Conservation (phyloP, 176 grass and related monocot genomes). For the Rhynchospora tenuis region DNA sequence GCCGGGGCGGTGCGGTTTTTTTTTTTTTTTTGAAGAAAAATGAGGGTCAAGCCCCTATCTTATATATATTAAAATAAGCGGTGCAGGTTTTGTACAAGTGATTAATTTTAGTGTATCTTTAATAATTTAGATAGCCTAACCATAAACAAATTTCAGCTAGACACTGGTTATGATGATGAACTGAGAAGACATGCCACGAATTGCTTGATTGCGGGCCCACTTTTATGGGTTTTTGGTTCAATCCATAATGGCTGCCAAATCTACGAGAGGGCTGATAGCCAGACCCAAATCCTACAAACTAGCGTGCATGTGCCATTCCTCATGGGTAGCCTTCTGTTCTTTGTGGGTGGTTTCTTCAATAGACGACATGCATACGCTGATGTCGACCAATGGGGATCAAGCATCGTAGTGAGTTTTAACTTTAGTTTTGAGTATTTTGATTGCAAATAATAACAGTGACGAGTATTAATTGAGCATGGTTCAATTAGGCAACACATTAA, state of each 20-base stretch:
- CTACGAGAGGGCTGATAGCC: constrained; percentile 69
- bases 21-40: too few species aligned
- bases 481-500: too few species aligned
- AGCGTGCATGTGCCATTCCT: constrained; percentile 61
- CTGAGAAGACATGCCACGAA: constrained; percentile 29
- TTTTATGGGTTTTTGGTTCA: constrained; percentile 56
- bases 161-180: background rate
- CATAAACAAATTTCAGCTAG: constrained; percentile 12
- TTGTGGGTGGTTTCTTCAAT: constrained; percentile 44
- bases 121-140: background rate
- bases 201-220: constrained; percentile 47
- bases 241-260: constrained; percentile 67
- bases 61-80: too few species aligned
- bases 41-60: too few species aligned
- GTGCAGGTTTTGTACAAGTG: background rate
- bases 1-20: too few species aligned
- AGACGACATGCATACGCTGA: background rate
- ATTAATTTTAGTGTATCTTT: background rate
- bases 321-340: constrained; percentile 70
- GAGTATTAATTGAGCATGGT: too few species aligned
- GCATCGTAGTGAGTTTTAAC: constrained; percentile 8
- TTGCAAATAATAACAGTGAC: too few species aligned
- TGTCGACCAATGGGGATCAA: background rate
- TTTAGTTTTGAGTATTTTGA: background rate
- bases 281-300: constrained; percentile 75